Evolutionary conservation across 768 basidiomycete species (phyloP).

Genomic region (Podaxis mareebaensis): DNA sequence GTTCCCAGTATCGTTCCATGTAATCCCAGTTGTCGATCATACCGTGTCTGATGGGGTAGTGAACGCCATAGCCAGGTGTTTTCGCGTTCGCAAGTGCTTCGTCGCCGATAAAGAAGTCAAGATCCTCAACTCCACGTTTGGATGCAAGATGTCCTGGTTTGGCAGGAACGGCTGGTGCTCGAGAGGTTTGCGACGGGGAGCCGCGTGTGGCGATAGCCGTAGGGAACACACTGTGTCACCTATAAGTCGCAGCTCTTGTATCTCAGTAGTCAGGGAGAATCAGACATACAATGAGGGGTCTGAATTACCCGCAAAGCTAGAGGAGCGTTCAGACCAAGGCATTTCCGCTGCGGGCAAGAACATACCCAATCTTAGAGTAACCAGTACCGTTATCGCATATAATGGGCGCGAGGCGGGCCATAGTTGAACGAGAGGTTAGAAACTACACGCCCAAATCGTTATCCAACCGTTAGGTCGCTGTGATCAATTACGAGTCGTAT

Average conservation of each 20-base stretch:
- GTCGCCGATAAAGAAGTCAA: slow-evolving; percentile 99
- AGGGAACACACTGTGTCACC: slow-evolving; percentile 78
- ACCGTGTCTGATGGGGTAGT: slow-evolving; percentile 96
- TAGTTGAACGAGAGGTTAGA: slow-evolving; percentile 29
- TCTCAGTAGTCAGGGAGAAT: slow-evolving; percentile 1
- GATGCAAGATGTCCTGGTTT: slow-evolving; percentile 93
- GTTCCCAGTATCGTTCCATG: slow-evolving; percentile 99
- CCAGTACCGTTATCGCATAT: slow-evolving; percentile 99
- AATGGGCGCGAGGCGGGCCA: slow-evolving; percentile 90
- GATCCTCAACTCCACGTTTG: slow-evolving; percentile 97
- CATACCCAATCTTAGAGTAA: slow-evolving; percentile 95
- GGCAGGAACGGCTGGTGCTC: slow-evolving; percentile 75
- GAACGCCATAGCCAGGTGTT: slow-evolving; percentile 90
- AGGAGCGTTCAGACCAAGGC: slow-evolving; percentile 14
- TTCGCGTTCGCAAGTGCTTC: slow-evolving; percentile 96
- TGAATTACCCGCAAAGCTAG: slow-evolving; percentile 95
- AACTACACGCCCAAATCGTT: slow-evolving; percentile 5
- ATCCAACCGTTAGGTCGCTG: neutral
- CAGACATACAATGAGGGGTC: slow-evolving; percentile 91
- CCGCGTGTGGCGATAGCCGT: slow-evolving; percentile 94
- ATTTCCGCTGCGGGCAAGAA: slow-evolving; percentile 11
- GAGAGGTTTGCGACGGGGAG: slow-evolving; percentile 58
- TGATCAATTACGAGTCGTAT: slow-evolving; percentile 8
- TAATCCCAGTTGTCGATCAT: slow-evolving; percentile 99
- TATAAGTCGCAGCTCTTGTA: slow-evolving; percentile 14